phyloP scores from a whole-genome alignment of 257 asterid species.

The Salvia miltiorrhiza region DNA sequence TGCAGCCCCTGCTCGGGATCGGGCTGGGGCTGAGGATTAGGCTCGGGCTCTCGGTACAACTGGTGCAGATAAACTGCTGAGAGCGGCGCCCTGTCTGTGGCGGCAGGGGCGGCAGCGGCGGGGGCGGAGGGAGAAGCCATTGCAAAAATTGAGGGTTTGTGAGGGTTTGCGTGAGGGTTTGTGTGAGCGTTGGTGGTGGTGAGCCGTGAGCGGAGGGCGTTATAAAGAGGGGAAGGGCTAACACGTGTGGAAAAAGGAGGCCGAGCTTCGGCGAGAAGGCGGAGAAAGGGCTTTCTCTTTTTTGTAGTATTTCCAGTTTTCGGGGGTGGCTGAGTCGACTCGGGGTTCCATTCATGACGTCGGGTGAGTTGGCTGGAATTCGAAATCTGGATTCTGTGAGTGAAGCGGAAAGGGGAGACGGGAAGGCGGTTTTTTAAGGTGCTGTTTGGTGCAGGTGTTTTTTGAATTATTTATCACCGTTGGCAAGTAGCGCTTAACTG shows the following conservation, averaged over 20 bases:
- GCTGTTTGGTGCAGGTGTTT: background rate
- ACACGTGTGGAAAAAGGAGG: conserved; percentile 20
- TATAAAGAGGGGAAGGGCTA: conserved; percentile 20
- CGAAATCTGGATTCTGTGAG: conserved; percentile 2
- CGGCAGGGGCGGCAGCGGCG: conserved; percentile 29
- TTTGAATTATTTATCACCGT: background rate
- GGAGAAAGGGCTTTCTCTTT: background rate
- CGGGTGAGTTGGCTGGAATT: background rate
- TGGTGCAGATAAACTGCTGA: conserved; percentile 16
- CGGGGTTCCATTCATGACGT: conserved; percentile 25
- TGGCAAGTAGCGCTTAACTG: background rate
- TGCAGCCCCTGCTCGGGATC: background rate
- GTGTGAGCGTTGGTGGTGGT: conserved; percentile 15
- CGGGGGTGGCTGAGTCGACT: conserved; percentile 14
- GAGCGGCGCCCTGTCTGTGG: conserved; percentile 2
- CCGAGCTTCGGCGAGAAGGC: conserved; percentile 24
- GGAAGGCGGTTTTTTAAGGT: background rate
- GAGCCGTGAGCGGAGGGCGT: conserved; percentile 20
- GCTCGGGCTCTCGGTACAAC: conserved; percentile 14
- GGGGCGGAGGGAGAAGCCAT: conserved; percentile 26
- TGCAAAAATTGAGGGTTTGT: background rate
- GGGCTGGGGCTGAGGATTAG: too few species aligned
- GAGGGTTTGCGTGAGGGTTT: background rate
- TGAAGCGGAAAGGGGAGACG: background rate
- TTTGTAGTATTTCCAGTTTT: conserved; percentile 20